phyloP scores from a whole-genome alignment of 1,284 basidiomycete genomes.

The Pyrrhoderma lamaoense region DNA sequence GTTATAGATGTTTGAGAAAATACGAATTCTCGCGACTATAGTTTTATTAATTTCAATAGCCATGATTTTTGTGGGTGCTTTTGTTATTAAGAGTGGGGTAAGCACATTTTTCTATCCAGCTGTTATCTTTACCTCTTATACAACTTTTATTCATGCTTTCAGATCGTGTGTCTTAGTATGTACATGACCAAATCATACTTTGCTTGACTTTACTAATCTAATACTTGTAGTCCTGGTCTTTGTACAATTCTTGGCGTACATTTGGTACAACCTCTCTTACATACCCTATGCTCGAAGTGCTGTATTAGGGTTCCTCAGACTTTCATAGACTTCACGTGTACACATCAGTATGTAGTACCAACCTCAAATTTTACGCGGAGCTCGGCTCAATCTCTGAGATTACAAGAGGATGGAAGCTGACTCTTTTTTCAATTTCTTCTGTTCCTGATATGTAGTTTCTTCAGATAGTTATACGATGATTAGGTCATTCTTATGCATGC shows the following conservation, averaged over 20 bases:
- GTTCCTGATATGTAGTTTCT: no score
- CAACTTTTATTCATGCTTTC: conserved; percentile 3
- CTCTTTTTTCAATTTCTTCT: no score
- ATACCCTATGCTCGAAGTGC: conserved; percentile 81
- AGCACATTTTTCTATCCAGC: conserved; percentile 30
- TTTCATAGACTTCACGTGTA: no score
- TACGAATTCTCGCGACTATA: conserved; percentile 79
- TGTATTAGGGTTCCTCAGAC: conserved; percentile 18
- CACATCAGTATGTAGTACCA: no score
- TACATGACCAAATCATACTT: conserved; percentile 16
- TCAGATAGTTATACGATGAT: no score
- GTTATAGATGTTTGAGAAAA: conserved; percentile 85
- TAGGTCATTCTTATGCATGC: no score
- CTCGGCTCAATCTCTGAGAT: no score
- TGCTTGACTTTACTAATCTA: background rate
- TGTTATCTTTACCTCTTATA: conserved; percentile 21
- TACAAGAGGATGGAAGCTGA: no score
- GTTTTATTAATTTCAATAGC: conserved; percentile 72
- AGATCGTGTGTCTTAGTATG: conserved; percentile 45
- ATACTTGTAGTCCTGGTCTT: conserved; percentile 70
- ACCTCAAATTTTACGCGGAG: no score
- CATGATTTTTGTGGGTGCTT: conserved; percentile 77
- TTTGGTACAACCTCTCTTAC: conserved; percentile 79
- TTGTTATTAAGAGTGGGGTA: conserved; percentile 62
- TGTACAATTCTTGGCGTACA: conserved; percentile 78